A percentile compares a stretch with the other conserved stretches of the same genome.
phyloP scores from a whole-genome alignment of 306 rosid genomes.

The Abrus pulchellus region DNA sequence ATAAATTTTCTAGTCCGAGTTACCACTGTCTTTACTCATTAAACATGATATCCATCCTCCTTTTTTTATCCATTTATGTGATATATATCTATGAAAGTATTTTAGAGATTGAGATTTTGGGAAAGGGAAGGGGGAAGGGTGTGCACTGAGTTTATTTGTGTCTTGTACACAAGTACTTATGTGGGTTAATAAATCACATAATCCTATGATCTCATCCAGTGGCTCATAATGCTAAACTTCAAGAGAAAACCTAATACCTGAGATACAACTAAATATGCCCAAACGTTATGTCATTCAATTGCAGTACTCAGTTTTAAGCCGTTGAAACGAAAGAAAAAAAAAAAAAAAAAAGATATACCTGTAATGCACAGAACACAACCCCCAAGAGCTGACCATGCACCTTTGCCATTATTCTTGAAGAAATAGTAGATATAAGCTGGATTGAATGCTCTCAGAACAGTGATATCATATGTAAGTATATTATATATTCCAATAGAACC shows the following conservation, averaged over 20 bases:
- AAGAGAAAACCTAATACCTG: not conserved
- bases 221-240: slow-evolving; percentile 29
- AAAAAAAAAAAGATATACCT: slow-evolving; percentile 64
- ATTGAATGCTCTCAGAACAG: slow-evolving; percentile 88
- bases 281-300: slow-evolving; percentile 21
- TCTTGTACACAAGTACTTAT: not conserved
- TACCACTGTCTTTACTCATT: not conserved
- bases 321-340: slow-evolving; percentile 40
- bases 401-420: slow-evolving; percentile 75
- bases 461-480: slow-evolving; percentile 64
- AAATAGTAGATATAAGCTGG: slow-evolving; percentile 87
- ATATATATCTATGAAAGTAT: not conserved
- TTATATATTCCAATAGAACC: slow-evolving; percentile 92
- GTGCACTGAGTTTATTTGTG: not conserved
- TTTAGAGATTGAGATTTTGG: not conserved
- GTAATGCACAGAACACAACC: slow-evolving; percentile 98
- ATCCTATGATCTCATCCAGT: slow-evolving; percentile 7
- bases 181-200: not conserved
- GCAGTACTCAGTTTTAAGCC: slow-evolving; percentile 24
- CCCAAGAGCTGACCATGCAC: slow-evolving; percentile 96
- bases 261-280: slow-evolving; percentile 12
- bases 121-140: not conserved
- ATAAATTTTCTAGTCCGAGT: not conserved
- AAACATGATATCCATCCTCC: not conserved
- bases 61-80: not conserved